Evolutionary conservation across 441 rosid genomes (phyloP).

Genomic region (Metrosideros polymorpha): DNA sequence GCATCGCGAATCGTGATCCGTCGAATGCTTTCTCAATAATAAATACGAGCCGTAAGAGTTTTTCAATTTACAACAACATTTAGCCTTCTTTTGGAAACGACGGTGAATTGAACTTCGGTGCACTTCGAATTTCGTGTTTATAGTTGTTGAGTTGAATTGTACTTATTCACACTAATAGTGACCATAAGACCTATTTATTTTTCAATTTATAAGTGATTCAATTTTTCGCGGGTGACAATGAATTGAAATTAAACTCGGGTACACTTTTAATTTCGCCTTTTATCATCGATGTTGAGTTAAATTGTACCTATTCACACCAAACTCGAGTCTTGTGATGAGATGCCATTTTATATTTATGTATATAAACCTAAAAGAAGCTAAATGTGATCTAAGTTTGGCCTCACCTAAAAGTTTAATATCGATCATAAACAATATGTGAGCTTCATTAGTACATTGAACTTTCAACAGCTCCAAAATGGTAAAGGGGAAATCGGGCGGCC

Average conservation of each 20-base stretch:
- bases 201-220: neutral
- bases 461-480: neutral
- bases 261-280: rapidly evolving
- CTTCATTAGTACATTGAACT: neutral
- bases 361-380: neutral
- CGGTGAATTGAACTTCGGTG: rapidly evolving
- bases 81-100: neutral
- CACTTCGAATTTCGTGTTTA: neutral
- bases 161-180: neutral
- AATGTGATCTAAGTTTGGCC: neutral
- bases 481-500: neutral
- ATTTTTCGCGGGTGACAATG: neutral
- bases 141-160: rapidly evolving
- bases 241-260: neutral
- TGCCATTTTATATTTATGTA: neutral
- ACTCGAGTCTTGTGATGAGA: neutral
- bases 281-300: neutral
- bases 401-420: neutral
- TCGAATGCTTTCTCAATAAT: neutral
- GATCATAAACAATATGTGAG: neutral
- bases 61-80: neutral
- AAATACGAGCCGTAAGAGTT: neutral
- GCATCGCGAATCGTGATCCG: neutral
- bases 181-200: neutral
- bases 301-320: rapidly evolving